Percentiles rank a stretch among this genome's conserved stretches.
These are phyloP conservation scores for Globisporangium carolinianum DNA, from an alignment of 352 stramenopile species.

Conservation along the genomic window DNA sequence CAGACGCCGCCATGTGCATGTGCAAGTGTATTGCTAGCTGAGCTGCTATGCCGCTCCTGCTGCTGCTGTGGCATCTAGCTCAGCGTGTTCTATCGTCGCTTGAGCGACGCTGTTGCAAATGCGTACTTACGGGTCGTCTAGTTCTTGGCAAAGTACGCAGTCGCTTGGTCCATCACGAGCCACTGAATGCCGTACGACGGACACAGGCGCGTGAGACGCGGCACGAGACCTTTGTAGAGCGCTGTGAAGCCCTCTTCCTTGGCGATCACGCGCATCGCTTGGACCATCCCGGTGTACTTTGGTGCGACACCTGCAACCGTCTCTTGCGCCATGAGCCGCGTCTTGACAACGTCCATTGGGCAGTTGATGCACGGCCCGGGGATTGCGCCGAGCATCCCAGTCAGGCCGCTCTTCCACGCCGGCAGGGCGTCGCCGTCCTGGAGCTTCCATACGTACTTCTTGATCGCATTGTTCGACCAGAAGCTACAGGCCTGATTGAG, in stretches of 20 bases:
- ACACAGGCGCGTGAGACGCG: slow-evolving; percentile 88
- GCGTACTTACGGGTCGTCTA: background rate
- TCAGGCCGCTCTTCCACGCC: slow-evolving; percentile 93
- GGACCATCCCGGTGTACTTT: slow-evolving; percentile 93
- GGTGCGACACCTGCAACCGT: slow-evolving; percentile 68
- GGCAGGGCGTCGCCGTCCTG: slow-evolving; percentile 85
- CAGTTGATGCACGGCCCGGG: slow-evolving; percentile 86
- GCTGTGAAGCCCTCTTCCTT: slow-evolving; percentile 92
- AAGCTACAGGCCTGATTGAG: slow-evolving; percentile 98
- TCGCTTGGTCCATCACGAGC: slow-evolving; percentile 84
- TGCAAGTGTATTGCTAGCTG: no score
- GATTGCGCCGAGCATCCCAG: slow-evolving; percentile 87
- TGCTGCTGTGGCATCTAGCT: no score
- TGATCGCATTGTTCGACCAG: slow-evolving; percentile 94
- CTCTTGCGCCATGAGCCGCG: slow-evolving; percentile 90
- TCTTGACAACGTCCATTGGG: slow-evolving; percentile 97
- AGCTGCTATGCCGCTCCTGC: no score
- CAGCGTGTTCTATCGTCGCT: no score
- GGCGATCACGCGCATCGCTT: slow-evolving; percentile 89
- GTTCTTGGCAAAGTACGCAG: slow-evolving; percentile 59
- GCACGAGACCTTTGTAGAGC: slow-evolving; percentile 97
- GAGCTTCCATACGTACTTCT: slow-evolving; percentile 81
- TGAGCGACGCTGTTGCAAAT: no score
- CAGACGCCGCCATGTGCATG: no score
- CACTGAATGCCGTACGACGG: slow-evolving; percentile 85